Conservation (phyloP, 352 stramenopile genomes). For the Phytophthora uliginosa region DNA sequence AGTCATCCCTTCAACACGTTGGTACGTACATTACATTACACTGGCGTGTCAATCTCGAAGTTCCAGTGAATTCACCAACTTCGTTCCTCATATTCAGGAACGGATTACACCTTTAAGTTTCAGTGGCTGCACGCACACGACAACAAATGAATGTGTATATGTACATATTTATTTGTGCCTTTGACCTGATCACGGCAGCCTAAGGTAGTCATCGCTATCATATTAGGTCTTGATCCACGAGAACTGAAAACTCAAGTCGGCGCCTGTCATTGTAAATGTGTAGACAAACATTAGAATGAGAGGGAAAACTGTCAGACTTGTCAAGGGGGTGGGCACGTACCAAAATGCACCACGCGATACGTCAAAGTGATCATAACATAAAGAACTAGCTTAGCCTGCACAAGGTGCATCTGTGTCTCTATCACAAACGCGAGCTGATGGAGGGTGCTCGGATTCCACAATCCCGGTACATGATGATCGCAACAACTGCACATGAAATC, state of each 20-base stretch:
- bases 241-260: conserved; percentile 5
- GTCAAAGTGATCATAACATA: conserved; percentile 16
- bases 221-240: not conserved
- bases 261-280: not conserved
- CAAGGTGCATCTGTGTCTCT: conserved; percentile 16
- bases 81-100: not conserved
- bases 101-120: not conserved
- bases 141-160: not conserved
- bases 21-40: not conserved
- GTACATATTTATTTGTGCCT: not conserved
- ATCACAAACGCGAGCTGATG: conserved; percentile 27
- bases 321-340: not conserved
- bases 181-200: too few species aligned
- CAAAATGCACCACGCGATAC: conserved; percentile 3
- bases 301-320: not conserved
- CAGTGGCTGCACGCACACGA: not conserved
- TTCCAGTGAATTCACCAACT: not conserved
- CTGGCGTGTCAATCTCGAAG: not conserved
- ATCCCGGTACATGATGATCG: conserved; percentile 2
- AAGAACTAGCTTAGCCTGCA: conserved; percentile 24
- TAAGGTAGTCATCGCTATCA: not conserved
- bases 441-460: not conserved
- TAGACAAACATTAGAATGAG: too few species aligned
- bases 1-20: not conserved
- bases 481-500: conserved; percentile 3